phyloP scores from a whole-genome alignment of 176 grass and related monocot genomes.

The Phragmites australis region DNA sequence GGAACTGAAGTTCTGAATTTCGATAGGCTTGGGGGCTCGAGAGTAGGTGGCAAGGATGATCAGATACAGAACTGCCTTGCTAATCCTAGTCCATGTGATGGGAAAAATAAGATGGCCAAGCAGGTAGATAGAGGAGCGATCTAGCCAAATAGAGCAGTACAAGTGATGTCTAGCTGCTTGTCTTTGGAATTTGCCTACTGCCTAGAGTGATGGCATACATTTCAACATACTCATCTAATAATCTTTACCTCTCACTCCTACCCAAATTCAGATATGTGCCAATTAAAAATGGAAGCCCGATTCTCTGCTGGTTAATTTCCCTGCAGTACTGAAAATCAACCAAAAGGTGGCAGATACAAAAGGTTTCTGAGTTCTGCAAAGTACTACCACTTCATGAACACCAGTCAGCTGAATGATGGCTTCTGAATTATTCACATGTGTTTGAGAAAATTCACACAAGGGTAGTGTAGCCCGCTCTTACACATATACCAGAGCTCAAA shows the following conservation, averaged over 20 bases:
- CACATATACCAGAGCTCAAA: neutral
- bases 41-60: neutral
- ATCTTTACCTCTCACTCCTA: too few relatives aligned
- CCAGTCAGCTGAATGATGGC: neutral
- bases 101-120: neutral
- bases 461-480: neutral
- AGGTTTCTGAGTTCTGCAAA: too few relatives aligned
- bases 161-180: constrained; percentile 20
- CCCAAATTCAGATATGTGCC: too few relatives aligned
- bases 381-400: too few relatives aligned
- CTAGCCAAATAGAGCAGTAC: neutral
- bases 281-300: too few relatives aligned
- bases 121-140: neutral
- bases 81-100: neutral
- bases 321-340: neutral
- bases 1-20: too few relatives aligned
- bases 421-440: neutral
- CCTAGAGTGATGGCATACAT: too few relatives aligned
- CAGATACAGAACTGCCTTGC: neutral
- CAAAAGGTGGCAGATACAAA: neutral
- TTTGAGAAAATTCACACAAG: neutral
- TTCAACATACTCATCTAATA: too few relatives aligned
- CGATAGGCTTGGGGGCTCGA: too few relatives aligned
- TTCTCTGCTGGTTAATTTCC: neutral
- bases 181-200: constrained; percentile 32